These are phyloP conservation scores for Ophiostoma triangulosporum DNA, from an alignment of 2,329 filamentous ascomycete genomes.

Conservation along the genomic window DNA sequence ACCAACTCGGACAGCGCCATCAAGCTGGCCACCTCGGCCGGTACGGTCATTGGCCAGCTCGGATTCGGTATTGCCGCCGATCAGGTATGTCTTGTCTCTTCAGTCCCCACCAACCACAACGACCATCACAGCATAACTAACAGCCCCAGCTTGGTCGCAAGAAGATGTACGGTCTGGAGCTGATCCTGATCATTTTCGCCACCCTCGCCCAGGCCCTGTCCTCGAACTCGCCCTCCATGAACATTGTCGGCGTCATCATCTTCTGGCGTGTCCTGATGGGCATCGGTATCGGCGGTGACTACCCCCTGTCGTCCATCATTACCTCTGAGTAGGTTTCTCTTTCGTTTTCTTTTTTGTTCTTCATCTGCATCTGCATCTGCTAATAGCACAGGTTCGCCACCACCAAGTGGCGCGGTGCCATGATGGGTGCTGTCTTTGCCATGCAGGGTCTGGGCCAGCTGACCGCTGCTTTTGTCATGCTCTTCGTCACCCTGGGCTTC, in stretches of 20 bases:
- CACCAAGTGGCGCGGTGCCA: slow-evolving; percentile 72
- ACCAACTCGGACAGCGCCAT: slow-evolving; percentile 62
- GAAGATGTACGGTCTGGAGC: slow-evolving; percentile 56
- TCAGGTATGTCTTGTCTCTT: slow-evolving; percentile 12
- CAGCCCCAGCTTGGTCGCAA: slow-evolving; percentile 27
- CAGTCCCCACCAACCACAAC: no score
- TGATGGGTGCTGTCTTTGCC: slow-evolving; percentile 78
- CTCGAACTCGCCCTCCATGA: slow-evolving; percentile 47
- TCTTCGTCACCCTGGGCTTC: slow-evolving; percentile 62
- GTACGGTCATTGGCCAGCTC: slow-evolving; percentile 72
- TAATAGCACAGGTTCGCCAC: slow-evolving; percentile 47
- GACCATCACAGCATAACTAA: background rate
- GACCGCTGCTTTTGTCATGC: slow-evolving; percentile 57
- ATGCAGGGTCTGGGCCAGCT: slow-evolving; percentile 82
- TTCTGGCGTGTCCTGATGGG: slow-evolving; percentile 74
- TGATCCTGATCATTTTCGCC: slow-evolving; percentile 68
- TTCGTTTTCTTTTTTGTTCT: no score
- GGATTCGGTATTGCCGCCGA: slow-evolving; percentile 70
- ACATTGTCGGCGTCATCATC: slow-evolving; percentile 53
- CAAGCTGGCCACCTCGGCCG: slow-evolving; percentile 72
- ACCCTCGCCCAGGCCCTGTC: slow-evolving; percentile 60
- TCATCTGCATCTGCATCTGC: no score
- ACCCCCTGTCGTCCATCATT: slow-evolving; percentile 70
- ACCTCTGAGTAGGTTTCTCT: slow-evolving; percentile 47
- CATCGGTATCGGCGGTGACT: slow-evolving; percentile 63